Percentiles rank a stretch among this genome's conserved stretches.
Conservation (phyloP, 2,329 filamentous ascomycete genomes). For the Ophiostoma triangulosporum region DNA sequence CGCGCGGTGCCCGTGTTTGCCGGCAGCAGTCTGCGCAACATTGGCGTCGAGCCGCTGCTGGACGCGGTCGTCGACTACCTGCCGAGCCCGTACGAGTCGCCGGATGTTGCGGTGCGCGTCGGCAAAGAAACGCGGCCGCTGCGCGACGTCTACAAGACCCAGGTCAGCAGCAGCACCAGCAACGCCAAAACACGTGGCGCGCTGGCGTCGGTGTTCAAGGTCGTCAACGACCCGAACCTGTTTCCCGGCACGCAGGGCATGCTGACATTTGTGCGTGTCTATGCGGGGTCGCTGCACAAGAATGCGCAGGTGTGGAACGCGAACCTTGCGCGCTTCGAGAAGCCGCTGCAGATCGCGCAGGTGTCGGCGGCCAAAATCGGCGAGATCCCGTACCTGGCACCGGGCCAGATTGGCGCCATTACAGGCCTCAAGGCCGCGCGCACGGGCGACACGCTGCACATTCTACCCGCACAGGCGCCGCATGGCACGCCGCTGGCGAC, state of each 20-base stretch:
- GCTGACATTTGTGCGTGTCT: conserved; percentile 83
- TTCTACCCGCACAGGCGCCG: conserved; percentile 44
- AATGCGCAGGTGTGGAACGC: conserved; percentile 78
- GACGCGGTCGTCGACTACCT: conserved; percentile 81
- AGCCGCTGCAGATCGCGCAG: conserved; percentile 67
- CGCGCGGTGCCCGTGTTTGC: conserved; percentile 76
- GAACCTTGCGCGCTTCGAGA: conserved; percentile 64
- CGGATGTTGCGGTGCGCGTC: conserved; percentile 13
- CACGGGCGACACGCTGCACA: conserved; percentile 83
- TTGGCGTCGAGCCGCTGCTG: conserved; percentile 82
- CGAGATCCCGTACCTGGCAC: conserved; percentile 64
- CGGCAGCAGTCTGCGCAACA: conserved; percentile 84
- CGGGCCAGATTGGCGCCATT: conserved; percentile 89
- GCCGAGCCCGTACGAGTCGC: conserved; percentile 49
- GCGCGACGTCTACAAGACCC: conserved; percentile 21
- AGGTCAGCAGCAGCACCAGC: too few species aligned
- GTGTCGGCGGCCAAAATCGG: conserved; percentile 83
- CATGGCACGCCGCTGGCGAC: conserved; percentile 45
- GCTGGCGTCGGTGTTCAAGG: conserved; percentile 75
- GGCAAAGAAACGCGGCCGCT: conserved; percentile 39
- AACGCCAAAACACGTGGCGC: conserved; percentile 18
- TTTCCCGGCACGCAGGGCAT: conserved; percentile 47
- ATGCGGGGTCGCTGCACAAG: conserved; percentile 65
- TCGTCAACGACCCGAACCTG: conserved; percentile 68
- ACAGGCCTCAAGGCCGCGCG: conserved; percentile 81